Base-by-base conservation (phyloP, 371 early-diverging fungal genomes). In the Mortierella sp. region DNA sequence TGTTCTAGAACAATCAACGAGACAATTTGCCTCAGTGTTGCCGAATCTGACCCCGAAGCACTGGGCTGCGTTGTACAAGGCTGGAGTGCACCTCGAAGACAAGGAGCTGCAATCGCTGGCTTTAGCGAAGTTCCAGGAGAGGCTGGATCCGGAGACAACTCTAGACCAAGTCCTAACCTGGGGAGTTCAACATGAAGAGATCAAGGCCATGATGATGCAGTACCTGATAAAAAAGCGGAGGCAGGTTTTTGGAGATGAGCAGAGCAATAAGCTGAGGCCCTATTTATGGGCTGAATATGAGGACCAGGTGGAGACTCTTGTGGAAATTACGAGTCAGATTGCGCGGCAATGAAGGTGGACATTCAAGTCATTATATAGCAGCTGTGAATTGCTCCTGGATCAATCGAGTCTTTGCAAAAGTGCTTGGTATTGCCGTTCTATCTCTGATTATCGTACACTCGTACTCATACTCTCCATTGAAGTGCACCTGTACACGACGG, bases 231-330 rank as follows among this genome's bases (percentile, higher is more conserved):
- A 67, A 39, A 58, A 67, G 41, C 49, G 73, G 1, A 26, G 60
- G 19, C 67, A 51, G 8, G 58, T 73, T 12, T 73, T 73, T 63
- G 73, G 73, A 6, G 50, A 57, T 8, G 73, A 73, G 19, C 50
- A 53, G 11, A 42, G n/a, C 4, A 73, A 58, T 47, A 51, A 51
- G 30, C 14, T 73, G 41, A 31, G 67, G 37, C 68, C 73, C 12
- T 73, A 73, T 50, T 27, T 73, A 23, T 73, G 62, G 62, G 63
- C 73, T 2, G 68, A 73, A 37, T 53, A 59, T 43, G 64, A 66
- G 17, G 56, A 63, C 23, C 67, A 73, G 37, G 63, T 67, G 15
- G 68, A 73, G 15, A 55, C 63, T 6, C 39, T 73, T 9, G 73
- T 73, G 6, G 62, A 73, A 28, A 52, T 73, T 30, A 73, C 73